Evolutionary conservation across 2,329 filamentous ascomycete genomes (phyloP).

Genomic region (Botryotinia narcissicola): DNA sequence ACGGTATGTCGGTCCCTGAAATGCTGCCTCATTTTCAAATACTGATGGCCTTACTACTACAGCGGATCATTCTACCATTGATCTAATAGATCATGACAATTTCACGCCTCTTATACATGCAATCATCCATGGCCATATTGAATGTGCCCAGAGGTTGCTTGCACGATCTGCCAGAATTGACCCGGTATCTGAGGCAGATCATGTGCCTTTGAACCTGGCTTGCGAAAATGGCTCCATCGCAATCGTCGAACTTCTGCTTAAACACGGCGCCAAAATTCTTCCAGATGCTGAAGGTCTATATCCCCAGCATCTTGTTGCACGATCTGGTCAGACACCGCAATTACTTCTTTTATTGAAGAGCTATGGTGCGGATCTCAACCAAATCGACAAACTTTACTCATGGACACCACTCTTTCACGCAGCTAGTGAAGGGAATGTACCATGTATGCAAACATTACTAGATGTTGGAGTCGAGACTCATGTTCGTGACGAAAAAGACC

Average conservation of each 20-base stretch:
- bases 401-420: conserved; percentile 98
- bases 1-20: conserved; percentile 44
- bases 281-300: conserved; percentile 94
- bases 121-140: conserved; percentile 81
- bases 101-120: conserved; percentile 95
- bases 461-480: conserved; percentile 74
- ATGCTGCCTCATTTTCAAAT: background rate
- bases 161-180: conserved; percentile 79
- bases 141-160: conserved; percentile 77
- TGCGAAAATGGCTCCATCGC: conserved; percentile 88
- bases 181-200: conserved; percentile 80
- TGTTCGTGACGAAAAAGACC: conserved; percentile 84
- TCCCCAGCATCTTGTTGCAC: conserved; percentile 93
- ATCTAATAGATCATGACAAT: conserved; percentile 92
- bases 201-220: conserved; percentile 90
- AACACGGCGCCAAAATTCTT: conserved; percentile 76
- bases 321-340: conserved; percentile 78
- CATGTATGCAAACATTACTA: conserved; percentile 78
- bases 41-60: background rate
- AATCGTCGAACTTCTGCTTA: conserved; percentile 81
- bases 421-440: conserved; percentile 91
- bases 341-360: conserved; percentile 77
- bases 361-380: conserved; percentile 86
- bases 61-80: conserved; percentile 72
- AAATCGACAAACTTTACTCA: conserved; percentile 91